Evolutionary conservation across 257 asterid genomes (phyloP).

Genomic region (Sherardia arvensis): DNA sequence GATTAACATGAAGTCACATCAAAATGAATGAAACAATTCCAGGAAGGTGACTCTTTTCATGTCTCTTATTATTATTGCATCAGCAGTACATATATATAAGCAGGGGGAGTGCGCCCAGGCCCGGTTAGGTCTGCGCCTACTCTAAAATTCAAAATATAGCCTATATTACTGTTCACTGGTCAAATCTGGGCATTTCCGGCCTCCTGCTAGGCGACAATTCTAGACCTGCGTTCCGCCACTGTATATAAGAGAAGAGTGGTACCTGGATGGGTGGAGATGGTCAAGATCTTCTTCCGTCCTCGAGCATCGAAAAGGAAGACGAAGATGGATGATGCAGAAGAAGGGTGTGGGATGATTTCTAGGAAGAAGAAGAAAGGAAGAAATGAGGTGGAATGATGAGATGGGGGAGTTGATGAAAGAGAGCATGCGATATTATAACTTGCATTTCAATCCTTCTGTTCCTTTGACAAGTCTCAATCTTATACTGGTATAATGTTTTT

Average conservation of each 20-base stretch:
- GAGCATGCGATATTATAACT: conserved; percentile 3
- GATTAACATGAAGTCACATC: not conserved
- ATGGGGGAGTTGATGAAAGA: not conserved
- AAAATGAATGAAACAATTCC: no score
- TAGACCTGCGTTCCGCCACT: no score
- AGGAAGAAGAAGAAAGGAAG: not conserved
- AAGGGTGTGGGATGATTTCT: not conserved
- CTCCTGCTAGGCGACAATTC: no score
- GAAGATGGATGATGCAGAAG: not conserved
- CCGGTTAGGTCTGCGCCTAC: no score
- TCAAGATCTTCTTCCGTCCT: not conserved
- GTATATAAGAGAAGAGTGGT: not conserved
- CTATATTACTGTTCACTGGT: no score
- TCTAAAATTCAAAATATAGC: no score
- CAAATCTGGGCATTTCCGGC: no score
- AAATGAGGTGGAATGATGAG: not conserved
- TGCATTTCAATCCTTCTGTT: conserved; percentile 17
- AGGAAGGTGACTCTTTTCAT: no score
- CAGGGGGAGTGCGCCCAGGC: no score
- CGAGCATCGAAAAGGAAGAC: no score
- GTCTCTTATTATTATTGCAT: no score
- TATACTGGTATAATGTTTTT: not conserved
- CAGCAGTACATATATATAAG: no score
- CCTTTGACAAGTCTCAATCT: conserved; percentile 3
- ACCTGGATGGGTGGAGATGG: not conserved